Base-by-base conservation (phyloP, 208 protist genomes). In the Borovskyia barvae region DNA sequence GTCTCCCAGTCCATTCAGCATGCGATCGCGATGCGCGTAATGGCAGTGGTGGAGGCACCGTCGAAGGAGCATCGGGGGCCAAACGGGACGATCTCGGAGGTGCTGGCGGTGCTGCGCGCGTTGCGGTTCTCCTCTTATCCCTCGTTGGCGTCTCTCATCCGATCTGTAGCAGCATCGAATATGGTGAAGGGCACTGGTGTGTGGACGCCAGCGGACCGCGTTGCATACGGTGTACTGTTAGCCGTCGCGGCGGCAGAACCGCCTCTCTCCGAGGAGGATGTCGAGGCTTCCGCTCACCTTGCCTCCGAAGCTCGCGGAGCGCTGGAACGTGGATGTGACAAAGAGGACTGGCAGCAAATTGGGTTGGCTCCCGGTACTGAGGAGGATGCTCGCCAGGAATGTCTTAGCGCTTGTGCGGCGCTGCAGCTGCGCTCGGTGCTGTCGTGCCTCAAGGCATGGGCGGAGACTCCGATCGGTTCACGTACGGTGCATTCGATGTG, bases 1-100 rank as follows among this genome's bases (percentile, higher is more conserved):
- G 48, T 87, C 17, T 78, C 85, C 14, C 64, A 68, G 28, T 67
- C 68, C 1, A 26, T 91, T 36, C 46, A 84, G 49, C 68, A 87
- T 28, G 59, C 66, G 9, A 52, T 73, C 6, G 82, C 72, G 33
- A 75, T 72, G 32, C 57, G 66, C 35, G 64, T 78, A 8, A 56
- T 57, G 32, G 6, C 48, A 20, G 33, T 28, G 30, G 25, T 67
- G 12, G 67, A 63, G 30, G 22, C 26, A 12, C 30, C 26, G 39
- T 36, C 40, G 7, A 50, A 54, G 24, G 60, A 42, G n/a, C 33
- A 41, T 5, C 30, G 46, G 0, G 1, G 20, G 5, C 11, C 17
- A 7, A 11, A 8, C 42, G 20, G 42, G 22, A 0, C 11, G 32
- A 3, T 26, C 19, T 20, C 19, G 2, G 56, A 35, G 6, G 55